phyloP scores from a whole-genome alignment of 2,329 filamentous ascomycete genomes.

The Pyrenochaeta sp. region DNA sequence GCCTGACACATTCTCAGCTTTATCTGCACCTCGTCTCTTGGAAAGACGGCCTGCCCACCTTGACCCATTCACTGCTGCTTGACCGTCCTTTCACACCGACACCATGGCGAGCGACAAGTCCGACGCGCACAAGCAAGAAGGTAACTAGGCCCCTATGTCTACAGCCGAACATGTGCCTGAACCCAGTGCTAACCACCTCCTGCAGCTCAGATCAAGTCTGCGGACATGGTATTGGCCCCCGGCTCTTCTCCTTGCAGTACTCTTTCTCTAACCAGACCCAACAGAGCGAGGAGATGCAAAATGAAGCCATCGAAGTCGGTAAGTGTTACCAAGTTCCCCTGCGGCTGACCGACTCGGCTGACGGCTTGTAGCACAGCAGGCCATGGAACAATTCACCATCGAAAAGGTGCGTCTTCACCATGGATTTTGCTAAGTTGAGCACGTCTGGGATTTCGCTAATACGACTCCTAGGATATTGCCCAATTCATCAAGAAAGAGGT shows the following conservation, averaged over 20 bases:
- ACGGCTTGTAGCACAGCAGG: constrained; percentile 66
- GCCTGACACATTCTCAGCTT: constrained; percentile 12
- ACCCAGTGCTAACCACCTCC: constrained; percentile 34
- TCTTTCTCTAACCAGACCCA: constrained; percentile 19
- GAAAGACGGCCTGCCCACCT: too few relatives aligned
- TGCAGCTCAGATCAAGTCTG: constrained; percentile 94
- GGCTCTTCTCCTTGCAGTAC: not conserved
- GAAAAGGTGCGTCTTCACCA: constrained; percentile 66
- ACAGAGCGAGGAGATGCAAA: constrained; percentile 96
- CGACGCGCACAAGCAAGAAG: constrained; percentile 60
- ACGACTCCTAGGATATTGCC: constrained; percentile 79
- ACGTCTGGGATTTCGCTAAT: constrained; percentile 15
- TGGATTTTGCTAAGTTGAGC: too few relatives aligned
- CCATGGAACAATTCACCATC: constrained; percentile 74
- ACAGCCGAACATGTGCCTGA: constrained; percentile 11
- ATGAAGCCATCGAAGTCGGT: constrained; percentile 95
- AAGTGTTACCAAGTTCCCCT: constrained; percentile 50
- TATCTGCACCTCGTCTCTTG: too few relatives aligned
- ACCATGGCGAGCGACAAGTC: constrained; percentile 65
- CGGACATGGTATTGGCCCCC: constrained; percentile 83
- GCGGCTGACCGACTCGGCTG: constrained; percentile 26
- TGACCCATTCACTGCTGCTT: too few relatives aligned
- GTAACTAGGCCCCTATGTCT: constrained; percentile 57
- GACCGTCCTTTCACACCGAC: too few relatives aligned
- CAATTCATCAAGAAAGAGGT: constrained; percentile 96